A percentile compares a stretch with the other conserved stretches of the same genome.
Conservation (phyloP, 2,329 filamentous ascomycete species). For the Geosmithia putterillii region DNA sequence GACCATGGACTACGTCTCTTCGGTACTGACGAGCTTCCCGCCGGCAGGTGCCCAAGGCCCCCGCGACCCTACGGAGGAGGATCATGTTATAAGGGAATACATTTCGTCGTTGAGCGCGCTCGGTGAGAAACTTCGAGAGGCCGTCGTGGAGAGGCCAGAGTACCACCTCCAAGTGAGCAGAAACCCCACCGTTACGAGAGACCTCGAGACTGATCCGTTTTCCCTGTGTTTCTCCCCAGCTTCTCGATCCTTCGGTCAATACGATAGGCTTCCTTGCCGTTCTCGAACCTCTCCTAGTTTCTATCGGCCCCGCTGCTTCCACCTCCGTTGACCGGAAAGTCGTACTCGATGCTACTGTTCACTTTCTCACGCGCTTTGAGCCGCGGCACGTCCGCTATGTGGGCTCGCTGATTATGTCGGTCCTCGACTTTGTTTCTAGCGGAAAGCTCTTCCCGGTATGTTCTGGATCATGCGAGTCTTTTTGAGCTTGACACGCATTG, state of each 20-base stretch:
- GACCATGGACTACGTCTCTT: slow-evolving; percentile 15
- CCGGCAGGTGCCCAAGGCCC: slow-evolving; percentile 14
- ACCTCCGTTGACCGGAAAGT: slow-evolving; percentile 11
- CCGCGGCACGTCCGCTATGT: slow-evolving; percentile 39
- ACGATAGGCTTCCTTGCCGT: slow-evolving; percentile 39
- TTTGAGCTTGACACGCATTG: background rate
- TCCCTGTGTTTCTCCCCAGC: slow-evolving; percentile 15
- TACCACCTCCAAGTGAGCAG: slow-evolving; percentile 27
- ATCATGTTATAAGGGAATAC: slow-evolving; percentile 25
- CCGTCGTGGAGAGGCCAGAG: slow-evolving; percentile 19
- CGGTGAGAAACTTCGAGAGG: slow-evolving; percentile 12
- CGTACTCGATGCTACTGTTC: slow-evolving; percentile 27
- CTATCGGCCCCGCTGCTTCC: slow-evolving; percentile 7
- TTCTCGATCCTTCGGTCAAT: slow-evolving; percentile 32
- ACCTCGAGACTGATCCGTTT: background rate
- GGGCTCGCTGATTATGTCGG: slow-evolving; percentile 25
- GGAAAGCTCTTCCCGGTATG: slow-evolving; percentile 29
- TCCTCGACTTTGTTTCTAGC: slow-evolving; percentile 27
- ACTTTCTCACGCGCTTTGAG: slow-evolving; percentile 37
- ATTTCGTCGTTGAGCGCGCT: slow-evolving; percentile 22
- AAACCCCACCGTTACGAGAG: background rate
- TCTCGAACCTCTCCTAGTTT: slow-evolving; percentile 24
- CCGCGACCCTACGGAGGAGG: slow-evolving; percentile 18
- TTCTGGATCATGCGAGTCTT: slow-evolving; percentile 5
- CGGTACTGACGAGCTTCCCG: slow-evolving; percentile 28